phyloP scores from a whole-genome alignment of 2,329 filamentous ascomycete species.

The Furcasterigmium sp. region DNA sequence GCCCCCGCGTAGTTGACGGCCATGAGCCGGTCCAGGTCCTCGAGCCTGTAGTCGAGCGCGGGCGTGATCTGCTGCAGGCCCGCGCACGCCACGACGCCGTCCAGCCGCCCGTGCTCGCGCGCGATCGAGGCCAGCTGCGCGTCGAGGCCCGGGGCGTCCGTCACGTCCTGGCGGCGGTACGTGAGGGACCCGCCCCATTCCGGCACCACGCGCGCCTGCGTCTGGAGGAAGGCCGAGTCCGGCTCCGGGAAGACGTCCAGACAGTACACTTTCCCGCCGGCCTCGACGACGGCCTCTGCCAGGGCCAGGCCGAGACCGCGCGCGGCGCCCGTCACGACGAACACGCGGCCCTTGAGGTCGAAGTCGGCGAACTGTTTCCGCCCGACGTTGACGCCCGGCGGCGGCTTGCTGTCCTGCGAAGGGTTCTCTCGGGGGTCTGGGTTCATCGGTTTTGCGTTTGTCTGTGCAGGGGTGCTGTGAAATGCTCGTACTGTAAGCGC shows the following conservation, averaged over 20 bases:
- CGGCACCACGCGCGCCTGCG: constrained; percentile 56
- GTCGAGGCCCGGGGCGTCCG: constrained; percentile 55
- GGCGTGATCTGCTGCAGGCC: constrained; percentile 64
- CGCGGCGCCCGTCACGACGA: constrained; percentile 67
- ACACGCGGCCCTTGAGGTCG: constrained; percentile 60
- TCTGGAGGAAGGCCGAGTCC: constrained; percentile 51
- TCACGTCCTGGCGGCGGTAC: constrained; percentile 65
- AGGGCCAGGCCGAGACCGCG: constrained; percentile 70
- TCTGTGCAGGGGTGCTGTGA: neutral
- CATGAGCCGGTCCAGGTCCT: constrained; percentile 55
- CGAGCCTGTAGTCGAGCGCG: constrained; percentile 60
- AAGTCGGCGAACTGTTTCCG: constrained; percentile 57
- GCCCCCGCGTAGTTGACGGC: constrained; percentile 66
- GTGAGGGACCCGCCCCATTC: constrained; percentile 59
- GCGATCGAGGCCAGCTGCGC: constrained; percentile 54
- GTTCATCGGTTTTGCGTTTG: constrained; percentile 12
- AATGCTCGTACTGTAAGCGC: no score
- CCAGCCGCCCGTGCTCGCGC: constrained; percentile 53
- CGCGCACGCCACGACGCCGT: constrained; percentile 66
- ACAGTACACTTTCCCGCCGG: constrained; percentile 64
- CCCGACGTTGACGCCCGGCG: constrained; percentile 19
- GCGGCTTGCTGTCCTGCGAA: constrained; percentile 13
- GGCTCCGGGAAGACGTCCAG: constrained; percentile 48
- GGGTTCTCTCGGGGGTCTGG: constrained; percentile 20
- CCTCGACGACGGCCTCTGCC: constrained; percentile 68